Evolutionary conservation across 495 filamentous ascomycete genomes (phyloP).

Genomic region (Neurospora africana): DNA sequence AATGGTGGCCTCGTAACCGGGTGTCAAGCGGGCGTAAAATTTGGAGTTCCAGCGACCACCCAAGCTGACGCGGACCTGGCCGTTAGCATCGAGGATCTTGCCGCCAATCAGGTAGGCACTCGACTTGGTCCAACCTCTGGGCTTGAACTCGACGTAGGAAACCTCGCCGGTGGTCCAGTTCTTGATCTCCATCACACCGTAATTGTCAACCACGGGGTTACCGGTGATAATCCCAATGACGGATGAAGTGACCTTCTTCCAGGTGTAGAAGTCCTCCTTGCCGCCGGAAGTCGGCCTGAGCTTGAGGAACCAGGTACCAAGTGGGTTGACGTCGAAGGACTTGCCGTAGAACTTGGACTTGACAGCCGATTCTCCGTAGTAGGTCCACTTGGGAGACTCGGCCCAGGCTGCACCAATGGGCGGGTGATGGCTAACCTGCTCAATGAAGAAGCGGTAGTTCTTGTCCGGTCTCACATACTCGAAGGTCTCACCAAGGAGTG

Average conservation of each 20-base stretch:
- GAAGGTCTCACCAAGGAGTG: constrained; percentile 89
- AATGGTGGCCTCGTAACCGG: constrained; percentile 68
- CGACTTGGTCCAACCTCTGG: constrained; percentile 86
- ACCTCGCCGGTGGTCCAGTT: constrained; percentile 92
- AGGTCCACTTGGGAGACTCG: constrained; percentile 90
- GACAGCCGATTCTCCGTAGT: constrained; percentile 94
- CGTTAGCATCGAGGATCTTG: constrained; percentile 64
- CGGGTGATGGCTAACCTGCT: constrained; percentile 97
- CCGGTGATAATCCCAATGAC: constrained; percentile 97
- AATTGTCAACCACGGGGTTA: constrained; percentile 94
- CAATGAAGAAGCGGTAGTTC: constrained; percentile 94
- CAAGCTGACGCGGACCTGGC: constrained; percentile 72
- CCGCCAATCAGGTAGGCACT: constrained; percentile 81
- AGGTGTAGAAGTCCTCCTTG: constrained; percentile 84
- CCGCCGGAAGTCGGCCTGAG: constrained; percentile 68
- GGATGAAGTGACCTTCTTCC: constrained; percentile 98
- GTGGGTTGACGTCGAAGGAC: constrained; percentile 90
- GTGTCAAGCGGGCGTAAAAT: constrained; percentile 86
- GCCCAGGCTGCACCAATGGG: constrained; percentile 91
- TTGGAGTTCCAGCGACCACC: constrained; percentile 97
- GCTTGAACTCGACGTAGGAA: constrained; percentile 88
- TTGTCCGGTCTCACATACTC: constrained; percentile 94
- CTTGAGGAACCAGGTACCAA: constrained; percentile 94
- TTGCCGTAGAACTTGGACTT: constrained; percentile 97
- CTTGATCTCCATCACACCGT: constrained; percentile 92